These are phyloP conservation scores for Pseudocercospora vitis DNA, from an alignment of 2,329 filamentous ascomycete species.

Conservation along the genomic window DNA sequence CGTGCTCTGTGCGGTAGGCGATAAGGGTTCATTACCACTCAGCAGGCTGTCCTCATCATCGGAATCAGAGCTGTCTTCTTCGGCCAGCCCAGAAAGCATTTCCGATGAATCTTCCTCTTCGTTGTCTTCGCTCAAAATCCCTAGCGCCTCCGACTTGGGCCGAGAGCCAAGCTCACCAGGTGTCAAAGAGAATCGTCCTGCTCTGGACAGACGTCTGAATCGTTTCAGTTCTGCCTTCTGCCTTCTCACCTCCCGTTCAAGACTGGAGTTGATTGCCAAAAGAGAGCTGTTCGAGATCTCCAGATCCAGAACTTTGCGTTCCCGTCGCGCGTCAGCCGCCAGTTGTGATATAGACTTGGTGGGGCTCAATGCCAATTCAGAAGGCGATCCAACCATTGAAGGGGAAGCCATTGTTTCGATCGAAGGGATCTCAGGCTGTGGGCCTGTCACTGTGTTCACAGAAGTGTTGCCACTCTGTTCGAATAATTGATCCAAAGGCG, in stretches of 20 bases:
- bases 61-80: slow-evolving; percentile 18
- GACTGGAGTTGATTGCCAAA: slow-evolving; percentile 87
- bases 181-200: slow-evolving; percentile 68
- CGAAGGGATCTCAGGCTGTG: slow-evolving; percentile 23
- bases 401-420: slow-evolving; percentile 34
- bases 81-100: slow-evolving; percentile 22
- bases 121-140: slow-evolving; percentile 38
- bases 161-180: slow-evolving; percentile 36
- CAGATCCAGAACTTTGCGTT: slow-evolving; percentile 91
- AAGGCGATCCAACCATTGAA: slow-evolving; percentile 14
- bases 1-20: slow-evolving; percentile 41
- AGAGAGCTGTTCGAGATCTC: slow-evolving; percentile 96
- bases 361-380: slow-evolving; percentile 35
- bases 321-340: slow-evolving; percentile 82
- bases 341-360: slow-evolving; percentile 65
- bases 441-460: slow-evolving; percentile 13
- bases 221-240: slow-evolving; percentile 85
- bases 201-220: slow-evolving; percentile 80
- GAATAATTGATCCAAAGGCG: neutral
- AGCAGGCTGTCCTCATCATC: slow-evolving; percentile 35
- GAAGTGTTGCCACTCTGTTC: neutral
- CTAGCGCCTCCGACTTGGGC: slow-evolving; percentile 36
- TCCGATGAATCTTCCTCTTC: slow-evolving; percentile 35
- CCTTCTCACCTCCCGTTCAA: slow-evolving; percentile 88
- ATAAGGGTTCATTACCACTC: slow-evolving; percentile 32